phyloP scores from a whole-genome alignment of 305 asterid species.

The Fraxinus floribunda region DNA sequence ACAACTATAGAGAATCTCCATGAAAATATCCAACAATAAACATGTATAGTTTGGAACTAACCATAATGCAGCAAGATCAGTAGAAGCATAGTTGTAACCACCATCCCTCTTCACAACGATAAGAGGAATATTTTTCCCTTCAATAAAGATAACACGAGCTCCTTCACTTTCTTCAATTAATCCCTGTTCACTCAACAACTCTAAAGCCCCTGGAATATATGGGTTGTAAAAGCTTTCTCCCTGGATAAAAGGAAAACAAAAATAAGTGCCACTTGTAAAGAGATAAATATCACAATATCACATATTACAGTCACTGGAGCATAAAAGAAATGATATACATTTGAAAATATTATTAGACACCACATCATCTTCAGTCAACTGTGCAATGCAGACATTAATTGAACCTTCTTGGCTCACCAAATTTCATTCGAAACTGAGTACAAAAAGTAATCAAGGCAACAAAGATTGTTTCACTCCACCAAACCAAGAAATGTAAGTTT shows the following conservation, averaged over 20 bases:
- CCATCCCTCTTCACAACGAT: conserved; percentile 95
- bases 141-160: conserved; percentile 84
- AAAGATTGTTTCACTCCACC: neutral
- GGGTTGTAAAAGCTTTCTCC: conserved; percentile 98
- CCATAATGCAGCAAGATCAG: conserved; percentile 93
- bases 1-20: conserved; percentile 7
- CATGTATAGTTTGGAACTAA: conserved; percentile 34
- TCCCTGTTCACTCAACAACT: conserved; percentile 54
- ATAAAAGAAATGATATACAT: neutral
- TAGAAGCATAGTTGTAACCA: conserved; percentile 91
- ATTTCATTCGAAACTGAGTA: neutral
- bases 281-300: neutral
- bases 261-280: conserved; percentile 1
- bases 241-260: conserved; percentile 29
- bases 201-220: conserved; percentile 58
- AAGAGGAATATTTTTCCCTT: conserved; percentile 75
- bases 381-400: neutral
- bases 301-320: neutral
- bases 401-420: neutral
- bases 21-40: conserved; percentile 1
- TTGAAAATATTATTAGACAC: neutral
- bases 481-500: neutral
- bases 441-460: neutral
- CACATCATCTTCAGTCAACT: conserved; percentile 17
- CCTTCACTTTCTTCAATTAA: conserved; percentile 88